phyloP scores from a whole-genome alignment of 2,329 filamentous ascomycete genomes.

The Trichoderma koningiopsis region DNA sequence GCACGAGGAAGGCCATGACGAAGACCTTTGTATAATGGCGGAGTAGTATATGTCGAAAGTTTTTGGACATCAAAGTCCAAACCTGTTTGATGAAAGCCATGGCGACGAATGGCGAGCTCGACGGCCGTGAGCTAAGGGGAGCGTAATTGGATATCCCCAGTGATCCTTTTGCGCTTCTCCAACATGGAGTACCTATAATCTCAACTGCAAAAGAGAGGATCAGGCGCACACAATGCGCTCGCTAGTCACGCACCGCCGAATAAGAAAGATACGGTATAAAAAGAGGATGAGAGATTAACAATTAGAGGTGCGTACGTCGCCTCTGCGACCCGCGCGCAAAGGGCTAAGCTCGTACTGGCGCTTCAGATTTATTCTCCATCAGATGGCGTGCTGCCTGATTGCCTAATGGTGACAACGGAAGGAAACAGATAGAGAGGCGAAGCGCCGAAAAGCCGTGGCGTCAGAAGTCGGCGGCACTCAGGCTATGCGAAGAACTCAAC shows the following conservation, averaged over 20 bases:
- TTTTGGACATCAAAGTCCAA: constrained; percentile 64
- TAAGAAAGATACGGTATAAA: background rate
- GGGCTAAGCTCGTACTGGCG: constrained; percentile 1
- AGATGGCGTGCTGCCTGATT: background rate
- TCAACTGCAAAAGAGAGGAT: background rate
- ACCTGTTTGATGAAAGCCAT: constrained; percentile 61
- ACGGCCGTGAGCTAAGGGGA: background rate
- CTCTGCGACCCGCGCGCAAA: background rate
- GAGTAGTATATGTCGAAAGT: constrained; percentile 59
- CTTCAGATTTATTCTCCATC: background rate
- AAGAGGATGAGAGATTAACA: background rate
- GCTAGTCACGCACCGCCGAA: background rate
- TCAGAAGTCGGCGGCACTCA: background rate
- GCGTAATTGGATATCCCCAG: background rate
- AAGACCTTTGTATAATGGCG: constrained; percentile 56
- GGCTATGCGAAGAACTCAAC: background rate
- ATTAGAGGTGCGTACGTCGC: background rate
- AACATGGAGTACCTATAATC: background rate
- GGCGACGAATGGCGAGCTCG: constrained; percentile 6
- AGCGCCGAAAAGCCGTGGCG: background rate
- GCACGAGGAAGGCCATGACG: constrained; percentile 61
- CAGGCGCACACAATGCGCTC: background rate
- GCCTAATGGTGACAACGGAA: background rate
- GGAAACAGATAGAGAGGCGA: background rate
- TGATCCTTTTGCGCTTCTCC: background rate